These are phyloP conservation scores for Trichoderma semiorbis DNA, from an alignment of 2,329 filamentous ascomycete species.

Conservation along the genomic window DNA sequence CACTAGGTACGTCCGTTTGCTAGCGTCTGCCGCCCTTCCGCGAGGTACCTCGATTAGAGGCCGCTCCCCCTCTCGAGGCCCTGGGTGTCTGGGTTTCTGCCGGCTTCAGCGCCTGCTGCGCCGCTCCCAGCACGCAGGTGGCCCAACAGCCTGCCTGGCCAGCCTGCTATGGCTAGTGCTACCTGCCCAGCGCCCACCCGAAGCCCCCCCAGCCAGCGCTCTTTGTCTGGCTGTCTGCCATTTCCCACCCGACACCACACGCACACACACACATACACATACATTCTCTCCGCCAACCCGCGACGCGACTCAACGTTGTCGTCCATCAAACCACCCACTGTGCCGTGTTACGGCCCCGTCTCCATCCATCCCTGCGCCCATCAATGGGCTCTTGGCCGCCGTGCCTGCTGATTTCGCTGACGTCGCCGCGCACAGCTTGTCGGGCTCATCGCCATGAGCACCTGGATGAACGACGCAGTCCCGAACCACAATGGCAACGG, in stretches of 20 bases:
- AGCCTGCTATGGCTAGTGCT: constrained; percentile 4
- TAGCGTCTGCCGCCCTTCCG: background rate
- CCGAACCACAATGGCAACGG: constrained; percentile 68
- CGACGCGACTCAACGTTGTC: constrained; percentile 39
- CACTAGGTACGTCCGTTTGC: constrained; percentile 17
- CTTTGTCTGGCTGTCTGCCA: constrained; percentile 21
- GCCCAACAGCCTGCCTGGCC: constrained; percentile 17
- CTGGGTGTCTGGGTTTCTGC: constrained; percentile 2
- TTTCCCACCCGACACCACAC: constrained; percentile 32
- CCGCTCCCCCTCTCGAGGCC: background rate
- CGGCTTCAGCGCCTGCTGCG: constrained; percentile 17
- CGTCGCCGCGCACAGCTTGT: constrained; percentile 42
- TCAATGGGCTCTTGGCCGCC: constrained; percentile 40
- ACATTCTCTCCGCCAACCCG: constrained; percentile 36
- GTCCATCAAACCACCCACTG: constrained; percentile 36
- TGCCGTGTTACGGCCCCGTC: constrained; percentile 48
- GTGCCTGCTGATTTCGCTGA: constrained; percentile 45
- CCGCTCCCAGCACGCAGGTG: constrained; percentile 12
- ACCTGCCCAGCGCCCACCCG: constrained; percentile 7
- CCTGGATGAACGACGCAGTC: constrained; percentile 70
- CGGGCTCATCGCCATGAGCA: constrained; percentile 59
- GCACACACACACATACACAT: constrained; percentile 27
- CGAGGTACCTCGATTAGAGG: constrained; percentile 7
- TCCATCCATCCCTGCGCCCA: constrained; percentile 38
- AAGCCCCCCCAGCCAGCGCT: constrained; percentile 14